phyloP scores from a whole-genome alignment of 257 asterid genomes.

The Solanum chilense region DNA sequence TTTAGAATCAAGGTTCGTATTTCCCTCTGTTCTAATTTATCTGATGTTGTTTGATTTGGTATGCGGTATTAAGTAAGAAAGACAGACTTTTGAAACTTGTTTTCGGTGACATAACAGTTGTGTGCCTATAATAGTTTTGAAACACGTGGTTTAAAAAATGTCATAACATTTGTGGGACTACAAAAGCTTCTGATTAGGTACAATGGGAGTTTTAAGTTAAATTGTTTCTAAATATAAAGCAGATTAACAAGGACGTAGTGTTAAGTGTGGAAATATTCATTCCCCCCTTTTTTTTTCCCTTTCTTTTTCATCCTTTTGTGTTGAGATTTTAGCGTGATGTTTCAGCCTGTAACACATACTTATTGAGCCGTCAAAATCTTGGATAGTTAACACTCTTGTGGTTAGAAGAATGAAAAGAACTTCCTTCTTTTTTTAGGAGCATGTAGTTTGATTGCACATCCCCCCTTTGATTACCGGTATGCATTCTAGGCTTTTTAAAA shows the following conservation, averaged over 20 bases:
- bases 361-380: not conserved
- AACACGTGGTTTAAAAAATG: not conserved
- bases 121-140: not conserved
- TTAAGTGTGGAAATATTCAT: not conserved
- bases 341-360: not conserved
- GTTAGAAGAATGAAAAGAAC: not conserved
- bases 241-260: not conserved
- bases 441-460: not conserved
- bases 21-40: not conserved
- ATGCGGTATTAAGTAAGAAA: not conserved
- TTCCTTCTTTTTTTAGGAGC: not conserved
- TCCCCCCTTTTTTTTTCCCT: not conserved
- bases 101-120: not conserved
- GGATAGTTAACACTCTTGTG: not conserved
- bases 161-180: not conserved
- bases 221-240: not conserved
- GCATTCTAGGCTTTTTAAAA: not conserved
- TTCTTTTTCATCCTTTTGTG: not conserved
- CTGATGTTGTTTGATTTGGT: not conserved
- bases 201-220: not conserved
- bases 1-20: slow-evolving; percentile 79
- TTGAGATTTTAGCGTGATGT: not conserved
- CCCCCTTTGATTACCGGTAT: not conserved
- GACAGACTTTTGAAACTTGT: not conserved
- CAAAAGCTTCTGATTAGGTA: not conserved